phyloP scores from a whole-genome alignment of 2,329 filamentous ascomycete genomes.

The Talaromyces albobiverticillius region DNA sequence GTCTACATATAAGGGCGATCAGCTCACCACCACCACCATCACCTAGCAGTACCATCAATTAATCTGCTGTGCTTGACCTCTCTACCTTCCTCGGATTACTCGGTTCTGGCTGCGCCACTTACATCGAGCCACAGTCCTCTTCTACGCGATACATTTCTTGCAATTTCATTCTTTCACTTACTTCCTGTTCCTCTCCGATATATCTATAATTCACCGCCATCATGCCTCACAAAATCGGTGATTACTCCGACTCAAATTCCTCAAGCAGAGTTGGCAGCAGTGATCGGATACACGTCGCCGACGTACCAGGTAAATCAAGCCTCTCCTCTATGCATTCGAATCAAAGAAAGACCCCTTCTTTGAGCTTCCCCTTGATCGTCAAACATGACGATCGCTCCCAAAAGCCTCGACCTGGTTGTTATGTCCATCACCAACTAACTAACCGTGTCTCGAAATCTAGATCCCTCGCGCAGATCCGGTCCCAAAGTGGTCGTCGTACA shows the following conservation, averaged over 20 bases:
- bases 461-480: conserved; percentile 15
- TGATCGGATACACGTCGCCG: conserved; percentile 14
- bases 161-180: too few relatives aligned
- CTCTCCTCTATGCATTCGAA: background rate
- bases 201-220: background rate
- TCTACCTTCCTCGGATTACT: background rate
- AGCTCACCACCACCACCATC: background rate
- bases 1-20: background rate
- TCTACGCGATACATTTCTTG: background rate
- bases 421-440: background rate
- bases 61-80: background rate
- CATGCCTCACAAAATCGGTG: conserved; percentile 15
- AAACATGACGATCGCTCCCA: background rate
- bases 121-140: background rate
- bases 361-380: background rate
- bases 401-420: background rate
- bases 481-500: conserved; percentile 17
- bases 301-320: conserved; percentile 10
- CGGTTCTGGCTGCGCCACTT: conserved; percentile 15
- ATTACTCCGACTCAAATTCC: conserved; percentile 16
- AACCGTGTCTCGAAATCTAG: conserved; percentile 14
- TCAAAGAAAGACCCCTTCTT: background rate
- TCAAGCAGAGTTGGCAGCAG: conserved; percentile 15
- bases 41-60: background rate
- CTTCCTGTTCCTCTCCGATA: too few relatives aligned